Evolutionary conservation across 371 early-diverging fungal genomes (phyloP), one percentile per base, ranked within the genome.

Genomic region (Dinochytrium kinnereticum): DNA sequence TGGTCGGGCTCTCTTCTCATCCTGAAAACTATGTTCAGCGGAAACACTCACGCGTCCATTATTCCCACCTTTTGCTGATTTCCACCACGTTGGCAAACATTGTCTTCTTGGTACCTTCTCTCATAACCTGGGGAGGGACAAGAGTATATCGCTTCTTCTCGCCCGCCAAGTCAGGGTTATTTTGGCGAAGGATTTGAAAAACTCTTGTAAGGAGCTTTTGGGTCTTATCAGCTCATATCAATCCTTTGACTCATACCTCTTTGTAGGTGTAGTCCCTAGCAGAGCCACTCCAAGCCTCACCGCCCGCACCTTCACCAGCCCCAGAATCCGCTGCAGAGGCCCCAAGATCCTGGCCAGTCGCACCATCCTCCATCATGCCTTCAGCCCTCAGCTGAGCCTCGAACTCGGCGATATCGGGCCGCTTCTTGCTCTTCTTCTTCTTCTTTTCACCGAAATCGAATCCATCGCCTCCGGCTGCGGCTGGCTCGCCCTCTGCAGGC

Each of bases 1-100:
- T 99, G 99, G 50, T 98, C 97, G 26, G 95, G 93, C 66, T 93
- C 90, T 80, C 99, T 94, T 82, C 95, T 93, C 92, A 98, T 95
- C 77, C 91, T 76, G 66, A 17, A 1, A 26, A 38, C 28, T 28
- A 53, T 1, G 19, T n/a, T 17, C 10, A 26, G 26, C 15, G 34
- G 26, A 17, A 51, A 26, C 2, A 33, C 31, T n/a, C n/a, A 31
- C 24, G 15, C 10, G 28, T 44, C 44, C 13, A 44, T 13, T 44
- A 19, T 19, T 21, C 26, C 38, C 79, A 90, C 88, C 95, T 86
- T 80, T 91, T 93, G 82, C 93, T 91, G 72, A 97, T 96, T 78
- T 98, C 98, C 68, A 91, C 89, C 24, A 98, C 88, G 81, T 99
- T 99, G 74, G 93, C 95, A 86, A 99, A 99, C 51, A 91, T 88